These are phyloP conservation scores for Blastobotrys buckinghamii DNA, from an alignment of 1,139 yeast species.

Conservation along the genomic window DNA sequence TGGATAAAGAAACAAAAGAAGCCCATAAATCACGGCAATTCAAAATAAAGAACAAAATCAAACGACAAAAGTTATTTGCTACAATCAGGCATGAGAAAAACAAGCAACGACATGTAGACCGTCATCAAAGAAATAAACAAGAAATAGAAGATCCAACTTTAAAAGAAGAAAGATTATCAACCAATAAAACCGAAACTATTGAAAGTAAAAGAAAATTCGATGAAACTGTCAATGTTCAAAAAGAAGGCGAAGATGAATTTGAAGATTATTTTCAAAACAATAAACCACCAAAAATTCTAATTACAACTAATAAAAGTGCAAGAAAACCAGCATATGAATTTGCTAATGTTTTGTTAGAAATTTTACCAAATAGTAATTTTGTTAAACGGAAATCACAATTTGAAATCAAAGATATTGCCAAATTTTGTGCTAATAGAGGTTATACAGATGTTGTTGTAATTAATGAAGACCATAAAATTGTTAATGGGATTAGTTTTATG, in stretches of 20 bases:
- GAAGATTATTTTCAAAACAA: constrained; percentile 52
- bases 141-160: constrained; percentile 78
- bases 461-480: constrained; percentile 88
- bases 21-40: constrained; percentile 14
- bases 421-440: constrained; percentile 71
- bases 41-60: constrained; percentile 63
- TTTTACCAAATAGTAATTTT: constrained; percentile 79
- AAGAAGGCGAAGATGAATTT: constrained; percentile 82
- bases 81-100: constrained; percentile 68
- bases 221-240: constrained; percentile 69
- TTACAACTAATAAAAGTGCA: constrained; percentile 86
- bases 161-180: constrained; percentile 70
- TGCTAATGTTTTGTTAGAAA: constrained; percentile 79
- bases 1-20: neutral
- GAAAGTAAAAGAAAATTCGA: constrained; percentile 86
- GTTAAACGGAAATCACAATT: constrained; percentile 83
- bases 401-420: constrained; percentile 79
- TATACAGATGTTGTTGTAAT: constrained; percentile 83
- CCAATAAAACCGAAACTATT: constrained; percentile 80
- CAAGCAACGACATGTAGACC: constrained; percentile 67
- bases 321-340: constrained; percentile 84
- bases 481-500: constrained; percentile 86
- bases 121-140: constrained; percentile 74
- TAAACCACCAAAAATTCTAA: constrained; percentile 70
- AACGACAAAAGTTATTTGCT: constrained; percentile 73